Evolutionary conservation across 2,329 filamentous ascomycete species (phyloP), one percentile per base, ranked within the genome.

Genomic region (Hysterium pulicare): DNA sequence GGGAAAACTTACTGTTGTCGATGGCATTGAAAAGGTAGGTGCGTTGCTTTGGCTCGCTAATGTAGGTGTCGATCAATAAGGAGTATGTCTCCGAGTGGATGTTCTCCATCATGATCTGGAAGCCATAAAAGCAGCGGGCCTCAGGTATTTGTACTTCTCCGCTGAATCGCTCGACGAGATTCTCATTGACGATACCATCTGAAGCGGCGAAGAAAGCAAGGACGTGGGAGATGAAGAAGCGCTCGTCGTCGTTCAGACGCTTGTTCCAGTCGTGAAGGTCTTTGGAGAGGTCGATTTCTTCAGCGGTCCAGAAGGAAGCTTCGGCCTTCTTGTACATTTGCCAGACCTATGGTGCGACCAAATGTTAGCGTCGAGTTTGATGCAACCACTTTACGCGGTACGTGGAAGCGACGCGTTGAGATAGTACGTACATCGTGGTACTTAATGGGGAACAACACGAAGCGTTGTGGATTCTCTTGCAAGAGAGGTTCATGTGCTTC

Each of bases 91-190:
- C 93, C 13, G 93, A 96, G 81, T 98, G 93, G 63, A 98, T 95
- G 76, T 98, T 98, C 80, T 98, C 93, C 88, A 98, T 97, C 93
- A 98, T 98, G 77, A 97, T 97, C 77, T 98, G 93, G 82, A 98
- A 98, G 53, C 93, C 93, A 71, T 98, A 98, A 81, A 98, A 98
- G 83, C 93, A 98, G 62, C 93, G 90, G 52, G 93, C 93, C 75
- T 98, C 93, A 9, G 93, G 91, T 45, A 97, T 84, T 75, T 98
- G 93, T 22, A 98, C 91, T 73, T 98, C 93, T 53, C 82, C 84
- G 62, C 88, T 95, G 83, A 98, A 98, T 51, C 93, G 88, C 81
- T 97, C 90, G 47, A 98, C 84, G 19, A 98, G 79, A 78, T 98
- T 98, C 81, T 98, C 93, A 69, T 98, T 98, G 78, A 98, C 93